Evolutionary conservation across 192 early-diverging fungal genomes (phyloP), one percentile per base, ranked within the genome.

Genomic region (Gamsiella multidivaricata): DNA sequence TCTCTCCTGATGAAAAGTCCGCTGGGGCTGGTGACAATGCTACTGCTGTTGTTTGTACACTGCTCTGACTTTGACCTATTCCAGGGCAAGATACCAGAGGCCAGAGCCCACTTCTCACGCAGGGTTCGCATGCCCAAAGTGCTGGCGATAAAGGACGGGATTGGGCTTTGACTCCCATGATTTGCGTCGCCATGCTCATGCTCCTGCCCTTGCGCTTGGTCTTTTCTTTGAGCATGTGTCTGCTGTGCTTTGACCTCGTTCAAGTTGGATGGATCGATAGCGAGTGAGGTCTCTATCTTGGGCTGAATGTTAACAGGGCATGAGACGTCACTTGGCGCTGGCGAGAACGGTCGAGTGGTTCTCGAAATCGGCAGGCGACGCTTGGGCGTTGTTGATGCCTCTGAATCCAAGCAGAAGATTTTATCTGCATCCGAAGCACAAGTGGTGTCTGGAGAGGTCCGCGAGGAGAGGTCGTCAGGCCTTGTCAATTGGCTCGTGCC

Each of bases 81-180:
- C 74, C 74, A 78, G 0, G 74, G 60, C 25, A 78, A 33, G 9
- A 69, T 61, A 8, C 74, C 74, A 33, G 74, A 78, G 33, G 74
- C 74, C 6, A 69, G 23, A 37, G 65, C 61, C 74, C 65, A 78
- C 45, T 68, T 68, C 43, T 78, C 74, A 14, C 74, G 65, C 28
- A 78, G 42, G 0, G 65, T 78, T 25, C 63, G 68, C 54, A 78
- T 69, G 10, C 74, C 74, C 5, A 78, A 20, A 2, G 74, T 78
- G 9, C 74, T 61, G 6, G 61, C 52, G 14, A 78, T 68, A 31
- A 78, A 78, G 5, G 74, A 78, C 2, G 74, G 74, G 20, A 69
- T 69, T 20, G 74, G 74, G 41, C 55, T 68, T 46, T 64, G 74
- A 46, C 61, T 63, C 7, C 49, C 61, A 14, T 46, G 47, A 1